phyloP scores from a whole-genome alignment of 352 stramenopile genomes.

The Globisporangium paroecandrum region DNA sequence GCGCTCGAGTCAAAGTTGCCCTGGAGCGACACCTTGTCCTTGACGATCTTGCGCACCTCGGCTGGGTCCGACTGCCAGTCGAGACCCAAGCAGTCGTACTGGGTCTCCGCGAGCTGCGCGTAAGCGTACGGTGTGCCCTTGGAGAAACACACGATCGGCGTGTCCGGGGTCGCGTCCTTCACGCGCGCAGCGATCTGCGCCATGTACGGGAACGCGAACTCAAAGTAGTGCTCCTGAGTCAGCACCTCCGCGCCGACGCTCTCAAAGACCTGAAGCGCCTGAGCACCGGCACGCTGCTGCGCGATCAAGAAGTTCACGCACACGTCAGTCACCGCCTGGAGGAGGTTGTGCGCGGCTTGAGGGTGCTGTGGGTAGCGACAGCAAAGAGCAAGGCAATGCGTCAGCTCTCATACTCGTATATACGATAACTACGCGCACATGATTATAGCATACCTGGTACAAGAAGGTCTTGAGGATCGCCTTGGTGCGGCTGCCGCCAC shows the following conservation, averaged over 20 bases:
- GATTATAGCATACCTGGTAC: slow-evolving; percentile 29
- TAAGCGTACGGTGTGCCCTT: slow-evolving; percentile 85
- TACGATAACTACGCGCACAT: not conserved
- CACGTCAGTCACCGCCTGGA: slow-evolving; percentile 93
- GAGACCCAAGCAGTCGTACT: slow-evolving; percentile 95
- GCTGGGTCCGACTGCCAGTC: slow-evolving; percentile 93
- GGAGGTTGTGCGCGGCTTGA: slow-evolving; percentile 85
- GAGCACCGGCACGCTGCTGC: slow-evolving; percentile 91
- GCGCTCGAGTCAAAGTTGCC: slow-evolving; percentile 92
- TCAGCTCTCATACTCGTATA: not conserved
- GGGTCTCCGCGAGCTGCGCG: slow-evolving; percentile 61
- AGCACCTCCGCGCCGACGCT: slow-evolving; percentile 94
- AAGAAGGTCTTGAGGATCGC: slow-evolving; percentile 94
- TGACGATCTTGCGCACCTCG: slow-evolving; percentile 75
- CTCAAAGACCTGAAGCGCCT: slow-evolving; percentile 97
- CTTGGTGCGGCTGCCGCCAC: slow-evolving; percentile 94
- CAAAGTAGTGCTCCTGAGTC: slow-evolving; percentile 92
- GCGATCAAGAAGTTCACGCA: slow-evolving; percentile 95
- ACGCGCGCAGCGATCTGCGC: slow-evolving; percentile 75
- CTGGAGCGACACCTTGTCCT: slow-evolving; percentile 78
- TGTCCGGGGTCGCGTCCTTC: slow-evolving; percentile 60
- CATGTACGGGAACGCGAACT: slow-evolving; percentile 93
- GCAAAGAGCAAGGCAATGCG: not conserved
- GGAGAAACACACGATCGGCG: slow-evolving; percentile 82
- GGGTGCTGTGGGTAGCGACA: slow-evolving; percentile 60